A percentile compares a stretch with the other conserved stretches of the same genome.
Conservation (phyloP, 345 rosid species). For the Moringa oleifera region DNA sequence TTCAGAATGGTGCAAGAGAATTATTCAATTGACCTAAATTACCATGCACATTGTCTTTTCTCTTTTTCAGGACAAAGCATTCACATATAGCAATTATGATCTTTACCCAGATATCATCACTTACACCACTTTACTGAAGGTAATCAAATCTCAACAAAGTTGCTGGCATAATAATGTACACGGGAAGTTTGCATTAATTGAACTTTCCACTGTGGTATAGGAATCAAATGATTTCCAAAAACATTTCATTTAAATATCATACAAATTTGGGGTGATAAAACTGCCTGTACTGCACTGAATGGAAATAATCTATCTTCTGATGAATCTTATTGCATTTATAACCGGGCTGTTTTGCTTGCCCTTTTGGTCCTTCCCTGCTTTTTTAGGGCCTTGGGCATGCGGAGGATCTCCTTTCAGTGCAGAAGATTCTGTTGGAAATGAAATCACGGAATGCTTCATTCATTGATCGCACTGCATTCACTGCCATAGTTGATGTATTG, state of each 20-base stretch:
- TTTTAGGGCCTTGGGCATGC: constrained; percentile 55
- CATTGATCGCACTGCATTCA: constrained; percentile 62
- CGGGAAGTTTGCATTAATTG: not conserved
- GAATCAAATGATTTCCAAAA: not conserved
- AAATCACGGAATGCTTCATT: constrained; percentile 37
- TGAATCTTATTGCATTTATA: constrained; percentile 1
- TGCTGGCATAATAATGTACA: constrained; percentile 7
- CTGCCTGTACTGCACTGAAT: not conserved
- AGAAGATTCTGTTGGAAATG: constrained; percentile 46
- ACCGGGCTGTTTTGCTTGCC: constrained; percentile 8
- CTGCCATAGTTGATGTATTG: constrained; percentile 61
- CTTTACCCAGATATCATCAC: constrained; percentile 58
- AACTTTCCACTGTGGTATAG: not conserved
- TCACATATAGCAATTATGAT: constrained; percentile 17
- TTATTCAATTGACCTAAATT: constrained; percentile 14
- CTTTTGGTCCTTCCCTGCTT: constrained; percentile 8
- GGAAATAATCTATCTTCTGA: constrained; percentile 2
- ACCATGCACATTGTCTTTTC: constrained; percentile 9
- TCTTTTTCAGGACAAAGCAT: constrained; percentile 45
- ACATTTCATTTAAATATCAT: too few relatives aligned
- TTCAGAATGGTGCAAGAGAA: constrained; percentile 25
- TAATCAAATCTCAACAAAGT: constrained; percentile 18
- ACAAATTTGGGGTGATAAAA: not conserved
- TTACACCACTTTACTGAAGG: constrained; percentile 62
- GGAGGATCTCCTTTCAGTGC: constrained; percentile 45